phyloP scores from a whole-genome alignment of 306 rosid species.

The Casuarina equisetifolia region DNA sequence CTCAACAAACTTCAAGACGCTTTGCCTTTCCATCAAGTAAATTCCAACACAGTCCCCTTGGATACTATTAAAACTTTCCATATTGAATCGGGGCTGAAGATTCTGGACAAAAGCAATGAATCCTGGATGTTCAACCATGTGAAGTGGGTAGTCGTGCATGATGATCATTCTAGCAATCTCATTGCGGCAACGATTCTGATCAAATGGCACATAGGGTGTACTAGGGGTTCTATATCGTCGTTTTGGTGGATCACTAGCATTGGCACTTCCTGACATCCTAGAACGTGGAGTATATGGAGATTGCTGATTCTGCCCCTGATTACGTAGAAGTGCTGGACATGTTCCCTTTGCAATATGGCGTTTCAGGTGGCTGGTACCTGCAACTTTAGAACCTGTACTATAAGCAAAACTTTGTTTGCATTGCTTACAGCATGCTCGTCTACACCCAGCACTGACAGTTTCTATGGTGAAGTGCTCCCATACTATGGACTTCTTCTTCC shows the following conservation, averaged over 20 bases:
- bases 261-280: conserved; percentile 42
- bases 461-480: conserved; percentile 98
- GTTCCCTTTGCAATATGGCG: conserved; percentile 95
- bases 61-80: conserved; percentile 84
- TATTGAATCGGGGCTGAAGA: conserved; percentile 90
- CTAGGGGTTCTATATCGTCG: conserved; percentile 67
- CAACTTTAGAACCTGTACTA: conserved; percentile 94
- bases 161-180: conserved; percentile 96
- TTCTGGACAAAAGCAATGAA: conserved; percentile 80
- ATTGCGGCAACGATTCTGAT: conserved; percentile 83
- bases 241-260: conserved; percentile 56
- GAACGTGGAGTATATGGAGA: conserved; percentile 61
- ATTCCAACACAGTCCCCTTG: conserved; percentile 97
- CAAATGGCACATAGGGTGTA: conserved; percentile 64
- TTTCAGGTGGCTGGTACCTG: conserved; percentile 95
- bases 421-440: conserved; percentile 93
- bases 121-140: conserved; percentile 95
- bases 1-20: conserved; percentile 57
- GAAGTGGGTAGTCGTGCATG: conserved; percentile 96
- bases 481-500: conserved; percentile 86
- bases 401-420: conserved; percentile 95
- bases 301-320: conserved; percentile 59
- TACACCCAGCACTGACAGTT: conserved; percentile 72
- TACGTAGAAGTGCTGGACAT: conserved; percentile 73
- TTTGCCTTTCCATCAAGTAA: conserved; percentile 76